phyloP scores from a whole-genome alignment of 1,284 basidiomycete species.

The Kalmanozyma brasiliensis region DNA sequence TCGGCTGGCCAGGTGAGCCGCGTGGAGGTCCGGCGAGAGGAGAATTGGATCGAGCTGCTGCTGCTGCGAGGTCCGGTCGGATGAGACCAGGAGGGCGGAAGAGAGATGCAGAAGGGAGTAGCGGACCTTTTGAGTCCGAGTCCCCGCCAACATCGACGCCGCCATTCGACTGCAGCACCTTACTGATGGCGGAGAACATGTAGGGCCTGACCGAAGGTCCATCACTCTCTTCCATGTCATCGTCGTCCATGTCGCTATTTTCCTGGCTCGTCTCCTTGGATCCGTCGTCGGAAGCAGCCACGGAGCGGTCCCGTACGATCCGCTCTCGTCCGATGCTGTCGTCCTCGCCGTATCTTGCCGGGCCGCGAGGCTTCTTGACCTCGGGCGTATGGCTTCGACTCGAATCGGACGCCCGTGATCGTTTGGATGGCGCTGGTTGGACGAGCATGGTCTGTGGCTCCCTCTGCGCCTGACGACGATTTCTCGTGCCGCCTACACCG shows the following conservation, averaged over 20 bases:
- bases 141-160: slow-evolving; percentile 8
- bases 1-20: slow-evolving; percentile 53
- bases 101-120: slow-evolving; percentile 28
- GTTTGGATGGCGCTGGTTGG: slow-evolving; percentile 28
- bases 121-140: slow-evolving; percentile 26
- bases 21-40: slow-evolving; percentile 52
- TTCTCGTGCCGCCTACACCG: slow-evolving; percentile 59
- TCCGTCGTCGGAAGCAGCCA: slow-evolving; percentile 24
- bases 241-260: slow-evolving; percentile 39
- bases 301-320: slow-evolving; percentile 29
- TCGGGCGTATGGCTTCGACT: slow-evolving; percentile 47
- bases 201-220: slow-evolving; percentile 25
- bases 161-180: slow-evolving; percentile 38
- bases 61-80: slow-evolving; percentile 36
- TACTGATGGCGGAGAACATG: slow-evolving; percentile 49
- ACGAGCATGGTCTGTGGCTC: slow-evolving; percentile 44
- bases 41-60: slow-evolving; percentile 44
- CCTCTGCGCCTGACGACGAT: slow-evolving; percentile 53
- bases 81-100: slow-evolving; percentile 30
- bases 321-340: slow-evolving; percentile 33
- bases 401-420: slow-evolving; percentile 33
- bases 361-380: slow-evolving; percentile 33
- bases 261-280: slow-evolving; percentile 31
- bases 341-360: slow-evolving; percentile 21
- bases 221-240: slow-evolving; percentile 18